Conservation (phyloP, 805 yeast species). For the Teunomyces atbi region DNA sequence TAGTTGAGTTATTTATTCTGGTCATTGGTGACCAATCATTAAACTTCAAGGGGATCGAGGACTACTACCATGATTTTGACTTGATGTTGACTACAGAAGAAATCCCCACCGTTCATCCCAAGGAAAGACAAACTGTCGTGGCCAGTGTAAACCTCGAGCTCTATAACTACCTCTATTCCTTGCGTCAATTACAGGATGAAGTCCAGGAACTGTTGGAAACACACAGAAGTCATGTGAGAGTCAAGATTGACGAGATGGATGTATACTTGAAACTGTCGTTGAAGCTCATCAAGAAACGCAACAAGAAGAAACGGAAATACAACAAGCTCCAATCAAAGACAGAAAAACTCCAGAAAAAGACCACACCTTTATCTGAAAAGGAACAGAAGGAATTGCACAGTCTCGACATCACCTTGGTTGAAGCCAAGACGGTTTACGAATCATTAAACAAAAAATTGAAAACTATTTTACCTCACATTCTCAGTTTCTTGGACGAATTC, state of each 20-base stretch:
- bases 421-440: slow-evolving; percentile 26
- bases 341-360: slow-evolving; percentile 36
- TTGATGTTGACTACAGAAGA: slow-evolving; percentile 25
- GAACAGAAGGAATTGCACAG: slow-evolving; percentile 34
- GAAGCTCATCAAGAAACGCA: slow-evolving; percentile 44
- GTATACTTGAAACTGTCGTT: slow-evolving; percentile 33
- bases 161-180: slow-evolving; percentile 19
- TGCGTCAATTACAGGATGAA: slow-evolving; percentile 15
- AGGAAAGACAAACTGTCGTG: slow-evolving; percentile 26
- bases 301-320: slow-evolving; percentile 38
- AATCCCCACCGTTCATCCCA: slow-evolving; percentile 35
- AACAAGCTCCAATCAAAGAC: slow-evolving; percentile 37
- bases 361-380: slow-evolving; percentile 32
- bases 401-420: slow-evolving; percentile 29
- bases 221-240: slow-evolving; percentile 27
- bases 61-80: slow-evolving; percentile 31
- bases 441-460: slow-evolving; percentile 30
- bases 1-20: slow-evolving; percentile 27
- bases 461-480: slow-evolving; percentile 40
- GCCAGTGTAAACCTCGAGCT: slow-evolving; percentile 27
- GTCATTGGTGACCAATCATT: slow-evolving; percentile 37
- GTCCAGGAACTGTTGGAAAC: slow-evolving; percentile 21
- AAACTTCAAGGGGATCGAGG: slow-evolving; percentile 32
- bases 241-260: slow-evolving; percentile 40
- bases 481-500: slow-evolving; percentile 48